These are phyloP conservation scores for Kalanchoe fedtschenkoi DNA, from an alignment of 164 flowering plant species.

Conservation along the genomic window DNA sequence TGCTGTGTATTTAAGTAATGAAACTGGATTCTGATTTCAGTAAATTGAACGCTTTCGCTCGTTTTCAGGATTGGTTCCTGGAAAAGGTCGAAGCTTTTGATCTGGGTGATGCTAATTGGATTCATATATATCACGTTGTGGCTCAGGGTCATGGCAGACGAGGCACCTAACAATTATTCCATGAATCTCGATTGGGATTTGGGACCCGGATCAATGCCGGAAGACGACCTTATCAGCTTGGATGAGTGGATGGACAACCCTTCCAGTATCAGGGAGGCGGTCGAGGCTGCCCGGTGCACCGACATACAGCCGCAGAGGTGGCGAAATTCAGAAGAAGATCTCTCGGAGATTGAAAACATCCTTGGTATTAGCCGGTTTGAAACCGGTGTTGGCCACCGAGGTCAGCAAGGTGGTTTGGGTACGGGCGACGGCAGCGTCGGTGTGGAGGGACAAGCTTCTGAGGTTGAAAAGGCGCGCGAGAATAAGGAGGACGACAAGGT, in stretches of 20 bases:
- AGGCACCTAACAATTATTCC: slow-evolving; percentile 37
- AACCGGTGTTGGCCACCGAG: slow-evolving; percentile 19
- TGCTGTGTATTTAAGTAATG: too few species aligned
- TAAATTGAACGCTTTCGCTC: too few species aligned
- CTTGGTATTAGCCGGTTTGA: slow-evolving; percentile 21
- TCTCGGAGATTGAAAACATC: slow-evolving; percentile 18
- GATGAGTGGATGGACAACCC: slow-evolving; percentile 35
- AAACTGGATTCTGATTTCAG: too few species aligned
- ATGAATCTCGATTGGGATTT: slow-evolving; percentile 70
- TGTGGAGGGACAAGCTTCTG: slow-evolving; percentile 26
- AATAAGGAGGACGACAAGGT: too few species aligned
- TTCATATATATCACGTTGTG: too few species aligned
- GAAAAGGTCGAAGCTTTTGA: too few species aligned
- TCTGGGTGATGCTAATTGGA: too few species aligned
- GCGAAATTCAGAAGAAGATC: slow-evolving; percentile 20
- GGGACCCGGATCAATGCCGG: slow-evolving; percentile 24
- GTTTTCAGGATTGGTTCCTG: too few species aligned
- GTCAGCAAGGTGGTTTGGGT: slow-evolving; percentile 22
- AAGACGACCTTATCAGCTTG: slow-evolving; percentile 21
- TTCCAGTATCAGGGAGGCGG: slow-evolving; percentile 24
- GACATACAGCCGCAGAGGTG: slow-evolving; percentile 27
- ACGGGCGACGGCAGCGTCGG: slow-evolving; percentile 53
- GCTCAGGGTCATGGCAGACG: slow-evolving; percentile 35
- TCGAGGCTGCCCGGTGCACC: slow-evolving; percentile 24
- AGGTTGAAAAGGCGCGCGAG: slow-evolving; percentile 36